These are phyloP conservation scores for Colletotrichum sp. DNA, from an alignment of 2,329 filamentous ascomycete genomes.

Conservation along the genomic window DNA sequence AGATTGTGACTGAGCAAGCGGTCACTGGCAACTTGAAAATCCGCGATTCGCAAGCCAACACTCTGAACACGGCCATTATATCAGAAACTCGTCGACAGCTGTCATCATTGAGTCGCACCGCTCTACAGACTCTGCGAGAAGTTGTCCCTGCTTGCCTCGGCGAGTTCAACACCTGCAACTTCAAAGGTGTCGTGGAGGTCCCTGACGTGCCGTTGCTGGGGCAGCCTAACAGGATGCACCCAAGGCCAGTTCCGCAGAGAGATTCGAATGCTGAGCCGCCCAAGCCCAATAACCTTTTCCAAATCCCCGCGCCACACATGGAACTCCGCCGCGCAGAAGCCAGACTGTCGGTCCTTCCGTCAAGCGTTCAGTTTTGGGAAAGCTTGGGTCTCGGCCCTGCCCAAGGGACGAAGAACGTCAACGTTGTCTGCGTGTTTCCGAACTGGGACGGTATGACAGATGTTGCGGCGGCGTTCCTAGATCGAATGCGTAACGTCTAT, in stretches of 20 bases:
- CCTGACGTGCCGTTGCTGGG: conserved; percentile 47
- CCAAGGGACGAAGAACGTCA: conserved; percentile 73
- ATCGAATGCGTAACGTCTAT: conserved; percentile 72
- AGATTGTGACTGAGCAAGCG: conserved; percentile 75
- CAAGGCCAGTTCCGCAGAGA: conserved; percentile 48
- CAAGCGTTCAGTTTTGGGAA: conserved; percentile 83
- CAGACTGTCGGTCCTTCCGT: conserved; percentile 75
- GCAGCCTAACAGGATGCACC: conserved; percentile 57
- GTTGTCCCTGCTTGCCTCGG: conserved; percentile 51
- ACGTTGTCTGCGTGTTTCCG: conserved; percentile 74
- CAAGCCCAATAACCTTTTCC: conserved; percentile 60
- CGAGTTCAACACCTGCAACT: conserved; percentile 24
- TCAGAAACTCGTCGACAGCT: conserved; percentile 46
- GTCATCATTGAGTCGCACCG: conserved; percentile 48
- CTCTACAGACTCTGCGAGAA: conserved; percentile 52
- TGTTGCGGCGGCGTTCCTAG: conserved; percentile 67
- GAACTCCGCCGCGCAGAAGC: conserved; percentile 74
- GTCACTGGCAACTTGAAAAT: conserved; percentile 48
- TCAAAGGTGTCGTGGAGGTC: conserved; percentile 16
- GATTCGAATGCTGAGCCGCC: conserved; percentile 49
- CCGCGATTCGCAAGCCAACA: conserved; percentile 13
- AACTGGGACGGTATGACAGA: conserved; percentile 66
- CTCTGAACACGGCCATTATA: conserved; percentile 25
- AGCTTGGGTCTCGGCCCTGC: conserved; percentile 76
- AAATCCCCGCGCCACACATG: conserved; percentile 72